A percentile compares a stretch with the other conserved stretches of the same genome.
Evolutionary conservation across 2,329 filamentous ascomycete species (phyloP).

Genomic region (Xylaria multiplex): DNA sequence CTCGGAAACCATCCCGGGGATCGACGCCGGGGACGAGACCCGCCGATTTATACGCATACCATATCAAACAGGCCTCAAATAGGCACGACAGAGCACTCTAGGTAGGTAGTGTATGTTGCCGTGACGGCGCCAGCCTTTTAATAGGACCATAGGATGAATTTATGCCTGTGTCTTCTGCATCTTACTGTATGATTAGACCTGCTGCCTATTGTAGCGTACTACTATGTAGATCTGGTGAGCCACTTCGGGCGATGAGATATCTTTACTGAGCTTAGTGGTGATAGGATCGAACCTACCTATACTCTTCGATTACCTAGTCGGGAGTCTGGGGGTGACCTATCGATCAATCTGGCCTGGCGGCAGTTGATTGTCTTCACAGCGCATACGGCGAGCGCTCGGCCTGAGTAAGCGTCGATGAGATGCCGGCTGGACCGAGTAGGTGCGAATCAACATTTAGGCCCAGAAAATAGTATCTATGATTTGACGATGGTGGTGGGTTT

Average conservation of each 20-base stretch:
- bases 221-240: slow-evolving; percentile 1
- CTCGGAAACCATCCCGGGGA: slow-evolving; percentile 18
- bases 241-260: background rate
- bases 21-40: slow-evolving; percentile 21
- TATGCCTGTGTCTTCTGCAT: background rate
- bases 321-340: background rate
- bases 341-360: background rate
- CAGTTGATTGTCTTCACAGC: background rate
- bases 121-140: background rate
- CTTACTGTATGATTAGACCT: background rate
- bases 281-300: background rate
- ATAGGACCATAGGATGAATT: background rate
- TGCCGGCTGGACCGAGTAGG: background rate
- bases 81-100: background rate
- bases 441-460: background rate
- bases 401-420: background rate
- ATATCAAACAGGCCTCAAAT: slow-evolving; percentile 2
- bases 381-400: background rate
- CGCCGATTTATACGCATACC: slow-evolving; percentile 8
- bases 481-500: background rate
- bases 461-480: background rate
- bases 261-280: background rate
- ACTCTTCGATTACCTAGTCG: too few species aligned
- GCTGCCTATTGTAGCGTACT: background rate
- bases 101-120: background rate